A percentile compares a stretch with the other conserved stretches of the same genome.
phyloP scores from a whole-genome alignment of 2,329 filamentous ascomycete genomes.

The Sclerotinia sclerotiorum region DNA sequence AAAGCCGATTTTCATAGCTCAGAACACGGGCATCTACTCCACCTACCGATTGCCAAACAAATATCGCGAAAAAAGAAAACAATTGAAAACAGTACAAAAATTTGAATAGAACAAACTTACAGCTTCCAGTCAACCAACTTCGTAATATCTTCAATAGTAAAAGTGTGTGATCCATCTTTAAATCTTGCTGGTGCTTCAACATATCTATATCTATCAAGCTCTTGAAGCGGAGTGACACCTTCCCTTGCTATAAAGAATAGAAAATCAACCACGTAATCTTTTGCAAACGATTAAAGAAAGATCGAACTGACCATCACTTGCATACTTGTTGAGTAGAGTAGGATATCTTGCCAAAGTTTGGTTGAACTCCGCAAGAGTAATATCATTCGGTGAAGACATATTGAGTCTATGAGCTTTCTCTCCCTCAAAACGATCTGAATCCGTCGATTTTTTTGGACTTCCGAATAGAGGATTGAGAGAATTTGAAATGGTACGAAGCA shows the following conservation, averaged over 20 bases:
- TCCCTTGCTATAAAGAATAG: constrained; percentile 31
- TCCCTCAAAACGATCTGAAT: constrained; percentile 6
- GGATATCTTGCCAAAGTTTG: constrained; percentile 36
- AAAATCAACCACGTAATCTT: constrained; percentile 26
- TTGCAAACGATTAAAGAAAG: background rate
- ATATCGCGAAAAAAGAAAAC: constrained; percentile 22
- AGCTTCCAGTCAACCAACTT: constrained; percentile 70
- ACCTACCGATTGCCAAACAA: constrained; percentile 21
- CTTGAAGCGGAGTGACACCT: constrained; percentile 43
- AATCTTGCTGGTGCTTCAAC: constrained; percentile 52
- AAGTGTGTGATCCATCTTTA: constrained; percentile 37
- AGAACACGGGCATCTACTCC: background rate
- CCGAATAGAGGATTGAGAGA: constrained; percentile 25
- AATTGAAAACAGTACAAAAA: constrained; percentile 24
- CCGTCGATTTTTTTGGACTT: constrained; percentile 28
- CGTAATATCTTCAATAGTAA: constrained; percentile 57
- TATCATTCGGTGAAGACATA: constrained; percentile 34
- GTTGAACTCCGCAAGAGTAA: constrained; percentile 36
- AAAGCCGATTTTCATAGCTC: background rate
- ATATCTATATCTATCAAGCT: constrained; percentile 63
- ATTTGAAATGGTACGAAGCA: constrained; percentile 23
- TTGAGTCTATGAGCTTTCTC: background rate
- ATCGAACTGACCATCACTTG: constrained; percentile 32
- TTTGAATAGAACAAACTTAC: constrained; percentile 46
- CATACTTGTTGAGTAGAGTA: constrained; percentile 30